phyloP scores from a whole-genome alignment of 2,329 filamentous ascomycete genomes.

The Penicillium concentricum region DNA sequence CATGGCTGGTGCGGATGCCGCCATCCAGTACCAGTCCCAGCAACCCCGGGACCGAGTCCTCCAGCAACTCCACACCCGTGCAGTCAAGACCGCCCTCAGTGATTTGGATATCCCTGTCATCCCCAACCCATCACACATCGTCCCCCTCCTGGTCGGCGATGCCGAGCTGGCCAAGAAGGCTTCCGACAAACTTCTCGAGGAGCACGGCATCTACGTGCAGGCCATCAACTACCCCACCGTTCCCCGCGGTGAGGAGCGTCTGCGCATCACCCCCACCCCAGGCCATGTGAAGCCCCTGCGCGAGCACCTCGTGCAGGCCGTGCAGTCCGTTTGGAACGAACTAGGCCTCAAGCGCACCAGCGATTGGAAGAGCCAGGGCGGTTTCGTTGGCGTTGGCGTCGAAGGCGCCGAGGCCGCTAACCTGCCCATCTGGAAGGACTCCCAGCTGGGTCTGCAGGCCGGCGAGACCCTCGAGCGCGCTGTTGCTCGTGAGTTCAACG shows the following conservation, averaged over 20 bases:
- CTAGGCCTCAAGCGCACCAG: constrained; percentile 89
- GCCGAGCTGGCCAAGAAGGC: constrained; percentile 89
- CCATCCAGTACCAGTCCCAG: constrained; percentile 89
- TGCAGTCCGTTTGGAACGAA: constrained; percentile 85
- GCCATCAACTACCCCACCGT: constrained; percentile 99
- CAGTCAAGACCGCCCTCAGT: constrained; percentile 80
- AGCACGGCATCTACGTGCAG: constrained; percentile 95
- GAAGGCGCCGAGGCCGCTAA: constrained; percentile 57
- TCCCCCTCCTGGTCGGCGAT: constrained; percentile 90
- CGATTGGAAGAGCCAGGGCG: constrained; percentile 86
- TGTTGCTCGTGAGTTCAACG: constrained; percentile 45
- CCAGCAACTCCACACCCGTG: constrained; percentile 93
- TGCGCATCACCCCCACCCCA: constrained; percentile 93
- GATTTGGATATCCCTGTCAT: constrained; percentile 90
- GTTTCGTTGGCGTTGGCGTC: constrained; percentile 91
- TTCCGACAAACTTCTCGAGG: constrained; percentile 84
- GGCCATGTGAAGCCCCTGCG: constrained; percentile 84
- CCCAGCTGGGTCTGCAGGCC: constrained; percentile 69
- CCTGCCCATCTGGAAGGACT: constrained; percentile 85
- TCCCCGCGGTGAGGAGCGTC: constrained; percentile 93
- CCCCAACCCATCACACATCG: constrained; percentile 94
- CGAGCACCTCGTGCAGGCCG: constrained; percentile 76
- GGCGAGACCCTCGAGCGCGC: constrained; percentile 62
- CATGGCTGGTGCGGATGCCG: constrained; percentile 89
- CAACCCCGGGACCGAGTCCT: constrained; percentile 84